Base-by-base conservation (phyloP, 164 flowering plant species). In the Piper longum region DNA sequence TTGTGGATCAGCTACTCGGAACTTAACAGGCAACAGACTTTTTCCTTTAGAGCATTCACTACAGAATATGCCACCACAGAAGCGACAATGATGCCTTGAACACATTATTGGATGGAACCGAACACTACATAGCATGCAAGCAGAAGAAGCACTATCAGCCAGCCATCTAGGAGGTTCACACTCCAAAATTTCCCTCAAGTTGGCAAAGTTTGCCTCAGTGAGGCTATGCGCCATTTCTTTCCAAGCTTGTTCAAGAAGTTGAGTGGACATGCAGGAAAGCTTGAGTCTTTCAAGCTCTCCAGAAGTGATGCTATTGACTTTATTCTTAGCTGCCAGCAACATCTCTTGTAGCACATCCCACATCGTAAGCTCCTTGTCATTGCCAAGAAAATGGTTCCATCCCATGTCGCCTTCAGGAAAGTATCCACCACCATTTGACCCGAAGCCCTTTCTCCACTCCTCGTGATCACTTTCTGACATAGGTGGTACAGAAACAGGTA, bases 401-500 rank as follows among this genome's bases (percentile, higher is more conserved):
- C 85, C 89, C 80, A 81, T 64, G 71, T 88, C 96, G n/a, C 79
- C 88, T 59, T 90, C 96, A 16, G 95, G 96, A 52, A 91, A 81
- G 74, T 75, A 90, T 17, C 87, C 91, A 40, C 95, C 96, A 74
- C 95, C 96, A 74, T 80, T 81, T 2, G 71, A 64, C 62, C 77
- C 70, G 58, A 82, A 73, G 42, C 89, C 84, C 62, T 69, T 72
- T 12, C 61, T 74, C 92, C 91, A 86, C 41, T 82, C 91, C 58
- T 82, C 82, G 57, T 74, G 87, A 41, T 81, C 88, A 54, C 75
- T 77, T 74, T 87, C 91, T 2, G 79, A 73, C 97, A 95, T 82
- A 43, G 99, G 96, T 19, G 99, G 97, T 64, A 91, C 87, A 45
- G 99, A 95, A 61, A 95, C 95, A 58, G 99, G 99, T 74, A 95